A percentile compares a stretch with the other conserved stretches of the same genome.
These are phyloP conservation scores for Sparassis latifolia DNA, from an alignment of 1,284 basidiomycete species.

Conservation along the genomic window DNA sequence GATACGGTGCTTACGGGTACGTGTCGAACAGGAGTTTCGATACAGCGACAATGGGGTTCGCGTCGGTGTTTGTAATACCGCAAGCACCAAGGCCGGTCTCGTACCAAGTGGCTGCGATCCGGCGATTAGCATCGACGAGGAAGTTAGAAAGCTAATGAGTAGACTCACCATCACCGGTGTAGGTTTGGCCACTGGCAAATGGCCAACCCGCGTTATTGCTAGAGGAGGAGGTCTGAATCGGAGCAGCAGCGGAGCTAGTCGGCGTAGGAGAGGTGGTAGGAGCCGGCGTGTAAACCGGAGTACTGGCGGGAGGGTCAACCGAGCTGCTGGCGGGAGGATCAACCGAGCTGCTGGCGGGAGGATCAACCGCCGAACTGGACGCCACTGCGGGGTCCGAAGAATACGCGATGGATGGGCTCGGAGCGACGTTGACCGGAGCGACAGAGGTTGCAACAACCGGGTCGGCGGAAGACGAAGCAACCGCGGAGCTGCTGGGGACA, in stretches of 20 bases:
- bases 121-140: neutral
- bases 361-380: neutral
- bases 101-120: slow-evolving; percentile 46
- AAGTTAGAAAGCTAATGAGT: neutral
- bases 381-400: neutral
- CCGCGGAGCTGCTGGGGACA: neutral
- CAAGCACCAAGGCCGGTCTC: slow-evolving; percentile 62
- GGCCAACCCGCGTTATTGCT: slow-evolving; percentile 5
- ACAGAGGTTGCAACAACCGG: slow-evolving; percentile 16
- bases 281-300: slow-evolving; percentile 13
- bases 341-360: neutral
- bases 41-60: slow-evolving; percentile 56
- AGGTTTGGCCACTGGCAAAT: slow-evolving; percentile 32
- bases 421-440: slow-evolving; percentile 16
- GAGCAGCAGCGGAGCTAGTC: slow-evolving; percentile 18
- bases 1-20: slow-evolving; percentile 45
- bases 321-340: neutral
- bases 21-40: slow-evolving; percentile 51
- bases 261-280: slow-evolving; percentile 23
- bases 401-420: neutral
- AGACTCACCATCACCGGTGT: slow-evolving; percentile 43
- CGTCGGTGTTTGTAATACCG: slow-evolving; percentile 50
- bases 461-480: slow-evolving; percentile 13
- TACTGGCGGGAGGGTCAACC: slow-evolving; percentile 16
- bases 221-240: slow-evolving; percentile 9